Base-by-base conservation (phyloP, 805 yeast genomes). In the Candida dendrica region DNA sequence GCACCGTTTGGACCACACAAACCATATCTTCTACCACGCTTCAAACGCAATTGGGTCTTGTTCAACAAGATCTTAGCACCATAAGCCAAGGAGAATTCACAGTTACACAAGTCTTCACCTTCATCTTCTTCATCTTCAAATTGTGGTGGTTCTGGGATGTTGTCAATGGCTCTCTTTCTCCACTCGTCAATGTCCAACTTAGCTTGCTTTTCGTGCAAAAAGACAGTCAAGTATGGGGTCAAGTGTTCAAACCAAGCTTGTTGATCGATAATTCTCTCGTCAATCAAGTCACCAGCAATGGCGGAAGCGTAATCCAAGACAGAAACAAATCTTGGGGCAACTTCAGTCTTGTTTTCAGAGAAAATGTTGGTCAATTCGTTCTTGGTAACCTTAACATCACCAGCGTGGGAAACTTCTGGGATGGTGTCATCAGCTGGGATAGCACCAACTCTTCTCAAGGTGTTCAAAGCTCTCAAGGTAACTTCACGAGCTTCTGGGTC, bases 401-500 rank as follows among this genome's bases (percentile, higher is more conserved):
- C 98, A 60, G 99, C 98, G 62, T 93, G 86, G 58, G 99, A 91
- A 58, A 91, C 82, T 78, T 91, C 97, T 71, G 98, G 98, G 65
- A 91, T 82, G 53, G 69, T 71, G 66, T 89, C 98, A 60, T 85
- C 83, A 47, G 72, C 91, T 70, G 84, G 86, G 59, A 93, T 87
- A 71, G 85, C 89, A 85, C 97, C 98, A 61, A 93, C 98, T 82
- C 98, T 89, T 80, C 84, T 89, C 70, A 93, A 84, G 60, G 98
- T 93, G 84, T 74, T 84, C 71, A 91, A 77, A 67, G 95, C 99
- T 78, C 98, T 90, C 64, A 77, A 77, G 60, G 98, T 93, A 67
- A 93, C 98, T 57, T 86, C 91, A 77, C 99, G 91, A 59, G 98
- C 98, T 78, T 93, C 99, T 69, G 99, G 99, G 74, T 93, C 98